A percentile compares a stretch with the other conserved stretches of the same genome.
phyloP scores from a whole-genome alignment of 148 eudicot species.

The Suaeda aralocaspica region DNA sequence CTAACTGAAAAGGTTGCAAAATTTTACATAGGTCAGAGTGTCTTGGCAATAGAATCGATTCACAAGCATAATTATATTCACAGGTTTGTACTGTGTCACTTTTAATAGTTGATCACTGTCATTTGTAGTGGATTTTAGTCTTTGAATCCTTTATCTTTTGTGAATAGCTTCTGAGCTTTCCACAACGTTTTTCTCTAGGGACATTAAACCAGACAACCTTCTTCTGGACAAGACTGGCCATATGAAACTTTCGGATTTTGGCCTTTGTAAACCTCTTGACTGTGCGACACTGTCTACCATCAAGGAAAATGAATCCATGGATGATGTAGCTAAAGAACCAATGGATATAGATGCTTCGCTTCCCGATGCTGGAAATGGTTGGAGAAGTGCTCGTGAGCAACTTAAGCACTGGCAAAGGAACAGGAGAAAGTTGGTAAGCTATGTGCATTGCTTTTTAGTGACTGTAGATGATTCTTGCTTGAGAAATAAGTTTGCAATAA shows the following conservation, averaged over 20 bases:
- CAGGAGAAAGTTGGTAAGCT: slow-evolving; percentile 82
- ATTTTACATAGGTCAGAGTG: slow-evolving; percentile 91
- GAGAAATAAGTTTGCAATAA: background rate
- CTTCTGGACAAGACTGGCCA: slow-evolving; percentile 91
- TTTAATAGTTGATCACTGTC: background rate
- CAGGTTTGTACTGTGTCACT: slow-evolving; percentile 46
- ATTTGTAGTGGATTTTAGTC: background rate
- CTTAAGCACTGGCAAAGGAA: slow-evolving; percentile 99
- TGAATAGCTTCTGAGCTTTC: slow-evolving; percentile 8
- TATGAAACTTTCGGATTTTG: slow-evolving; percentile 98
- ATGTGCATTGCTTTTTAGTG: background rate
- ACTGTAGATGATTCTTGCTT: background rate
- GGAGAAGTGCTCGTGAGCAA: slow-evolving; percentile 93
- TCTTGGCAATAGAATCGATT: slow-evolving; percentile 90
- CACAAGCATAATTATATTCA: slow-evolving; percentile 94
- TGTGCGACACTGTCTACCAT: slow-evolving; percentile 90
- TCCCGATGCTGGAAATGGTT: slow-evolving; percentile 65
- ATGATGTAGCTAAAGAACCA: slow-evolving; percentile 61
- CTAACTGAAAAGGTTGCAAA: slow-evolving; percentile 80
- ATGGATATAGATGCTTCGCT: slow-evolving; percentile 84
- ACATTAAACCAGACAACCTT: slow-evolving; percentile 96
- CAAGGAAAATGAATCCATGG: slow-evolving; percentile 76
- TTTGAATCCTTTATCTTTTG: background rate
- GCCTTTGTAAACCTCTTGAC: slow-evolving; percentile 95
- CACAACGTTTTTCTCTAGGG: slow-evolving; percentile 41